A percentile compares a stretch with the other conserved stretches of the same genome.
phyloP scores from a whole-genome alignment of 2,329 filamentous ascomycete genomes.

The Thermothelomyces thermophilus region DNA sequence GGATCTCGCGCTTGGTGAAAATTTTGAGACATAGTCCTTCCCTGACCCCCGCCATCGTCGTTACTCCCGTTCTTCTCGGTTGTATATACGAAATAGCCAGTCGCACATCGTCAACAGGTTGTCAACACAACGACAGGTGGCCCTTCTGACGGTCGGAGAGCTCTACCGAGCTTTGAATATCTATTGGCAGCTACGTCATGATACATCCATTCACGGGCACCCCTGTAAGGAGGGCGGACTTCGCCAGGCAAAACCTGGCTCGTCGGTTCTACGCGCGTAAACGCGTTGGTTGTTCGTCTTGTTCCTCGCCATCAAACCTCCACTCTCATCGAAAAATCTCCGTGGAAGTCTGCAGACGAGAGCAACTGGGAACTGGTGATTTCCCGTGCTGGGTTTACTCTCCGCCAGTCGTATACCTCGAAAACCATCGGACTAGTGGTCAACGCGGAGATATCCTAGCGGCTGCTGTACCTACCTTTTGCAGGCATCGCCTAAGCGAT shows the following conservation, averaged over 20 bases:
- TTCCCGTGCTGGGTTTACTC: conserved; percentile 51
- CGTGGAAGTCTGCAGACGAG: conserved; percentile 78
- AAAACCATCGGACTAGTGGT: conserved; percentile 65
- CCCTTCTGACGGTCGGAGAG: neutral
- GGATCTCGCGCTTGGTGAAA: no score
- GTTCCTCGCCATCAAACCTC: conserved; percentile 84
- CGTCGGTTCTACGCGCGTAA: neutral
- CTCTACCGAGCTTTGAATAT: no score
- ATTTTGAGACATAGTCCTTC: no score
- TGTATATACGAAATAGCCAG: no score
- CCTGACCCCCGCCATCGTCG: no score
- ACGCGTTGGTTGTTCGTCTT: conserved; percentile 29
- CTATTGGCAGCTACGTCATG: no score
- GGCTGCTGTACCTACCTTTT: conserved; percentile 32
- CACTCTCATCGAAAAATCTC: conserved; percentile 57
- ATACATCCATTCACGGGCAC: no score
- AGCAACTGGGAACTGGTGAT: conserved; percentile 44
- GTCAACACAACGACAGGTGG: neutral
- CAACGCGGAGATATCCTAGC: conserved; percentile 87
- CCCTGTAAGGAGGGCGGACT: no score
- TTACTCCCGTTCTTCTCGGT: no score
- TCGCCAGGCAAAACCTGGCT: neutral
- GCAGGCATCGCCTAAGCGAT: neutral
- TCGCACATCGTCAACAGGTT: neutral
- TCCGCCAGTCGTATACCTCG: conserved; percentile 94